phyloP scores from a whole-genome alignment of 495 filamentous ascomycete genomes.

The Lasiosphaeris hirsuta region DNA sequence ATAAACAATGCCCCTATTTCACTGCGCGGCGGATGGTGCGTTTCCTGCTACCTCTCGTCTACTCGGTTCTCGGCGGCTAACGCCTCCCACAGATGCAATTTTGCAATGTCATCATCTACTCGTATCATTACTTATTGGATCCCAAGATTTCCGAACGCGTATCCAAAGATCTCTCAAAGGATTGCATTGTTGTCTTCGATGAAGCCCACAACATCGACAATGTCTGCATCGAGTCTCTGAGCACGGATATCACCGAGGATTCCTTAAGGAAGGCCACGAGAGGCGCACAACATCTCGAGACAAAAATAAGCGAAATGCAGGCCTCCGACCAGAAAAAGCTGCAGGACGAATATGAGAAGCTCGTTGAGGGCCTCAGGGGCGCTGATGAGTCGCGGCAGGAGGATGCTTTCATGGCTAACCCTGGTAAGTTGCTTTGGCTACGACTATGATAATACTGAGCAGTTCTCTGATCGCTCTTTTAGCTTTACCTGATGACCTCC shows the following conservation, averaged over 20 bases:
- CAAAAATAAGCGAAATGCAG: conserved; percentile 89
- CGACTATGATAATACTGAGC: background rate
- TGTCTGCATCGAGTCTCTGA: conserved; percentile 96
- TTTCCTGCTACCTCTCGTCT: background rate
- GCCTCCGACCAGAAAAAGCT: conserved; percentile 86
- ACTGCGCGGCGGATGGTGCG: conserved; percentile 87
- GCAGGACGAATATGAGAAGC: conserved; percentile 90
- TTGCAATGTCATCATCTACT: conserved; percentile 99
- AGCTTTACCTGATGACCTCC: conserved; percentile 73
- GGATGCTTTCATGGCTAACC: conserved; percentile 95
- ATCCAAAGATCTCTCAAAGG: conserved; percentile 92
- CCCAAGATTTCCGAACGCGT: conserved; percentile 98
- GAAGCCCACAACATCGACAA: conserved; percentile 99
- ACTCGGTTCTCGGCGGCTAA: conserved; percentile 14
- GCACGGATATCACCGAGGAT: conserved; percentile 94
- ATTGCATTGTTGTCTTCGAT: conserved; percentile 98
- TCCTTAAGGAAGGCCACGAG: conserved; percentile 82
- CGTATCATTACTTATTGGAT: conserved; percentile 96
- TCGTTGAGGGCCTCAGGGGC: conserved; percentile 87
- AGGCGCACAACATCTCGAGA: conserved; percentile 86
- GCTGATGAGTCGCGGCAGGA: conserved; percentile 86
- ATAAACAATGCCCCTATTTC: conserved; percentile 98
- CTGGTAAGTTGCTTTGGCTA: conserved; percentile 40
- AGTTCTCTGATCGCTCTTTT: background rate
- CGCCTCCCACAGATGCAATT: conserved; percentile 71